Evolutionary conservation across 208 protist genomes (phyloP), one percentile per base, ranked within the genome.

Genomic region (Trypanosoma melophagium): DNA sequence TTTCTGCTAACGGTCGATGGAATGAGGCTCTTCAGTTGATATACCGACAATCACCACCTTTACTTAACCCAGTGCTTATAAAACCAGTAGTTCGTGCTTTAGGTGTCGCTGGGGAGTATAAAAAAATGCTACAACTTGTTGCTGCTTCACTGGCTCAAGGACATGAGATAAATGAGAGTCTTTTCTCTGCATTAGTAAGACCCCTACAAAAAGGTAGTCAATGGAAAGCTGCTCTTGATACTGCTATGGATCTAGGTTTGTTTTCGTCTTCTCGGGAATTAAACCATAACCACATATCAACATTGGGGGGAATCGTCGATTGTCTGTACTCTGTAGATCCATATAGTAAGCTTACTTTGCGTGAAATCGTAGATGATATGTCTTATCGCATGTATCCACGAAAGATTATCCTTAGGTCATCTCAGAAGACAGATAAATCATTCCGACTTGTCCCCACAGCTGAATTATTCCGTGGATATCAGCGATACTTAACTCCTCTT

Each of bases 291-390:
- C 40, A 79, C 21, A 31, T 77, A 0, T 50, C 71, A 0, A 24
- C 83, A n/a, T 89, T 83, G 51, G 76, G 67, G 12, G 24, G 72
- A 4, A 77, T 95, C 0, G 61, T 88, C 3, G 62, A 87, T 41
- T 92, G 84, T 60, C 66, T 95, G 13, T 95, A 95, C 60, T 78
- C 79, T 40, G 66, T 70, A 4, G 73, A 92, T 60, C 56, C 81
- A 7, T 91, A 95, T 76, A 50, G 17, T 16, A 49, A 74, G 21
- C 86, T 79, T 66, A 83, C 68, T 12, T 31, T 88, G 41, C 61
- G 71, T 14, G 82, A 89, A 44, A 72, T 92, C 60, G 77, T 95
- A 42, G 57, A 76, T 19, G 80, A 87, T 51, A 83, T 87, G 1
- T 69, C 62, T 19, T 44, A 57, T 57, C 81, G 89, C 19, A 90